phyloP scores from a whole-genome alignment of 1,139 yeast species.

The Petasospora fabianii region DNA sequence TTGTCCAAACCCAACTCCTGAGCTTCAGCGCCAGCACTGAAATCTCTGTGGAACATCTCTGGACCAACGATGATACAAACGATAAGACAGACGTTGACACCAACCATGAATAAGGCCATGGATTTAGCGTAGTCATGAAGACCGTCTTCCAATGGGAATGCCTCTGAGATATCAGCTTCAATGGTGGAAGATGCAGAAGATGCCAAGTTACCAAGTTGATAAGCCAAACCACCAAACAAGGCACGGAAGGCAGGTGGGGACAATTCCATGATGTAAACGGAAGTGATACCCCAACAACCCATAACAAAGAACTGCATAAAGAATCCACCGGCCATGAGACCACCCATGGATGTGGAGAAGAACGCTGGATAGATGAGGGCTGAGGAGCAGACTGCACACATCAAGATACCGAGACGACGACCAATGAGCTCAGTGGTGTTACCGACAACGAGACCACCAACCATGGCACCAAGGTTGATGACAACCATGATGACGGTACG shows the following conservation, averaged over 20 bases:
- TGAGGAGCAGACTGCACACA: slow-evolving; percentile 44
- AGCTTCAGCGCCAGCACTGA: slow-evolving; percentile 20
- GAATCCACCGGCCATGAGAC: slow-evolving; percentile 71
- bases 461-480: slow-evolving; percentile 47
- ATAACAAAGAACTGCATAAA: slow-evolving; percentile 73
- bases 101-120: slow-evolving; percentile 55
- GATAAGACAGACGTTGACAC: slow-evolving; percentile 45
- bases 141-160: slow-evolving; percentile 23
- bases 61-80: slow-evolving; percentile 46
- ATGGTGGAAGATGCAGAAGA: slow-evolving; percentile 58
- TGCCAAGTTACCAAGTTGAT: slow-evolving; percentile 56
- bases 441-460: slow-evolving; percentile 48
- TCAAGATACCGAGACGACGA: slow-evolving; percentile 42
- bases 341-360: slow-evolving; percentile 35
- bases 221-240: slow-evolving; percentile 48
- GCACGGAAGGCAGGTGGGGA: slow-evolving; percentile 54
- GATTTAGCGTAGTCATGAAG: slow-evolving; percentile 38
- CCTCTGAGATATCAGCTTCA: slow-evolving; percentile 37
- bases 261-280: slow-evolving; percentile 50
- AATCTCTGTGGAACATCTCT: slow-evolving; percentile 36
- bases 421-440: slow-evolving; percentile 44
- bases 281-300: slow-evolving; percentile 56
- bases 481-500: slow-evolving; percentile 45
- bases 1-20: slow-evolving; percentile 8
- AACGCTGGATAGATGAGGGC: slow-evolving; percentile 55